Evolutionary conservation across 1,284 basidiomycete species (phyloP).

Genomic region (Vanrija sp.): DNA sequence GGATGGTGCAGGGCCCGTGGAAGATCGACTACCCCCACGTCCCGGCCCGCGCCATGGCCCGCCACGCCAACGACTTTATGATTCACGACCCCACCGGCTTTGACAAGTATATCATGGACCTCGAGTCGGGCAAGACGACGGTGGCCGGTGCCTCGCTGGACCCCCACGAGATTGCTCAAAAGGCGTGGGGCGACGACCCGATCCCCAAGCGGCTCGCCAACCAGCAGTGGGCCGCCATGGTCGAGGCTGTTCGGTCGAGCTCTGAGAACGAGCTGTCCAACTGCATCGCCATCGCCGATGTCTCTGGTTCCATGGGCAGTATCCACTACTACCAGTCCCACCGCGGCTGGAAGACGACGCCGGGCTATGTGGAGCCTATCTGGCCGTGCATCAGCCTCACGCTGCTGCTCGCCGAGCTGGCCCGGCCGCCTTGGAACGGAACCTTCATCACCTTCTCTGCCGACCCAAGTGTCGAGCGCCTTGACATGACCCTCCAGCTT

Average conservation of each 20-base stretch:
- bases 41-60: conserved; percentile 59
- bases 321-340: conserved; percentile 1
- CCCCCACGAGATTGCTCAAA: conserved; percentile 28
- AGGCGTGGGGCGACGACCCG: conserved; percentile 5
- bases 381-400: conserved; percentile 61
- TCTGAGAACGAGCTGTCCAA: conserved; percentile 56
- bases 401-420: conserved; percentile 60
- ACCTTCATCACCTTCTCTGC: conserved; percentile 65
- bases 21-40: conserved; percentile 59
- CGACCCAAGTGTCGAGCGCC: conserved; percentile 53
- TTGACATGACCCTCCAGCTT: conserved; percentile 51
- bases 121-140: conserved; percentile 52
- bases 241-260: conserved; percentile 55
- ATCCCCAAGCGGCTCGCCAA: conserved; percentile 51
- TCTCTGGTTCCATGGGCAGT: conserved; percentile 65
- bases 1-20: conserved; percentile 53
- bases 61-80: conserved; percentile 56
- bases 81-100: conserved; percentile 60
- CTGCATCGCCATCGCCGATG: conserved; percentile 65
- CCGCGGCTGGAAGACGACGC: too few relatives aligned
- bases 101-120: conserved; percentile 55
- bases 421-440: conserved; percentile 60
- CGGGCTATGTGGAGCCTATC: conserved; percentile 40
- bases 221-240: conserved; percentile 62
- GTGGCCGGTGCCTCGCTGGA: conserved; percentile 29